phyloP scores from a whole-genome alignment of 2,329 filamentous ascomycete genomes.

The Colletotrichum ledebouriae region DNA sequence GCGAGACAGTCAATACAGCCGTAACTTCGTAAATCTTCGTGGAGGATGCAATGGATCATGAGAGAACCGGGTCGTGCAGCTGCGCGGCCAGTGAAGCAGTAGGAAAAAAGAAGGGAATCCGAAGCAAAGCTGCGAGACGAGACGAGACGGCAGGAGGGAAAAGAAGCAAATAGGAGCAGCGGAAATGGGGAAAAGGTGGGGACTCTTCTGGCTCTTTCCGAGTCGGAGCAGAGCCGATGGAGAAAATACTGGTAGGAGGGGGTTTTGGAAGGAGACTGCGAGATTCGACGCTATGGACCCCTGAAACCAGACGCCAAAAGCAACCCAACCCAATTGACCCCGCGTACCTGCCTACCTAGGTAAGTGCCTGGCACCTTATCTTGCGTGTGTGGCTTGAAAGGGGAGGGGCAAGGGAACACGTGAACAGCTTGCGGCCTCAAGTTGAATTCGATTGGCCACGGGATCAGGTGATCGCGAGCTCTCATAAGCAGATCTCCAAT shows the following conservation, averaged over 20 bases:
- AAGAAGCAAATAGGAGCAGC: constrained; percentile 23
- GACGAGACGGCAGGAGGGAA: background rate
- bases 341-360: constrained; percentile 14
- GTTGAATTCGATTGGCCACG: constrained; percentile 6
- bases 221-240: constrained; percentile 32
- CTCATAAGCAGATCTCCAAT: constrained; percentile 13
- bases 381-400: constrained; percentile 19
- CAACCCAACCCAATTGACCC: constrained; percentile 37
- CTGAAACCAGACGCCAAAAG: constrained; percentile 26
- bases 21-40: constrained; percentile 42
- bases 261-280: constrained; percentile 19
- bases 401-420: background rate
- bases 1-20: constrained; percentile 40
- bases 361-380: no score
- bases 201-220: background rate
- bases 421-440: no score
- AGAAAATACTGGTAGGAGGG: background rate
- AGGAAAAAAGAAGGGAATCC: constrained; percentile 17
- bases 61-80: constrained; percentile 13
- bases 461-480: background rate
- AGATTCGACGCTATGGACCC: constrained; percentile 32
- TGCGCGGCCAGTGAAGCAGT: constrained; percentile 21
- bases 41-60: constrained; percentile 26
- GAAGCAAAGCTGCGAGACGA: constrained; percentile 23
- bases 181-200: constrained; percentile 26